Evolutionary conservation across 2,329 filamentous ascomycete species (phyloP).

Genomic region (Aspergillus terreus): DNA sequence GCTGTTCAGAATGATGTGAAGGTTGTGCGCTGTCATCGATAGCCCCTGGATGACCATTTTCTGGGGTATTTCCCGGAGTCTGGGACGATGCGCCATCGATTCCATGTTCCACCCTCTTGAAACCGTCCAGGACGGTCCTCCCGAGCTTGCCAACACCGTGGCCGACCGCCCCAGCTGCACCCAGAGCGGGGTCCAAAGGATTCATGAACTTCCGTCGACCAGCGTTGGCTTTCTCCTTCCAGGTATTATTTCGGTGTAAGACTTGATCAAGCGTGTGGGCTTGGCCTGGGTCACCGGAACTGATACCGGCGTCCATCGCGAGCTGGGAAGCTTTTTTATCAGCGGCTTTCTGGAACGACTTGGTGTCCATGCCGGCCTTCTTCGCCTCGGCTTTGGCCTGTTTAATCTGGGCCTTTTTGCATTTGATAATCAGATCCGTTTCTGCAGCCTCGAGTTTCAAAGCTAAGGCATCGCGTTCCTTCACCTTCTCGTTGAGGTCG

Average conservation of each 20-base stretch:
- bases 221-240: conserved; percentile 11
- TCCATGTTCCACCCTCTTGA: conserved; percentile 38
- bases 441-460: conserved; percentile 72
- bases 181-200: conserved; percentile 45
- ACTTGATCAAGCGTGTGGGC: conserved; percentile 49
- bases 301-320: conserved; percentile 49
- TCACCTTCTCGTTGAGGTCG: conserved; percentile 77
- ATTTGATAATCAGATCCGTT: conserved; percentile 75
- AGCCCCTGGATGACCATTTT: conserved; percentile 8
- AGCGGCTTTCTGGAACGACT: conserved; percentile 46
- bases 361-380: conserved; percentile 49
- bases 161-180: conserved; percentile 51
- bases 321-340: conserved; percentile 45
- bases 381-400: conserved; percentile 62
- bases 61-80: conserved; percentile 31
- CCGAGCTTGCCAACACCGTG: conserved; percentile 46
- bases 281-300: conserved; percentile 57
- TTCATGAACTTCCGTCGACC: conserved; percentile 18
- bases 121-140: conserved; percentile 41
- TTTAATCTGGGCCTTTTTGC: conserved; percentile 76
- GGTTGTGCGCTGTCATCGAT: conserved; percentile 1
- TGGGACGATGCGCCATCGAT: conserved; percentile 33
- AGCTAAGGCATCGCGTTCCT: conserved; percentile 68
- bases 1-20: not conserved
- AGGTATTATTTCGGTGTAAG: conserved; percentile 26